Conservation (phyloP, 1,284 basidiomycete species). For the Tilletia indica region DNA sequence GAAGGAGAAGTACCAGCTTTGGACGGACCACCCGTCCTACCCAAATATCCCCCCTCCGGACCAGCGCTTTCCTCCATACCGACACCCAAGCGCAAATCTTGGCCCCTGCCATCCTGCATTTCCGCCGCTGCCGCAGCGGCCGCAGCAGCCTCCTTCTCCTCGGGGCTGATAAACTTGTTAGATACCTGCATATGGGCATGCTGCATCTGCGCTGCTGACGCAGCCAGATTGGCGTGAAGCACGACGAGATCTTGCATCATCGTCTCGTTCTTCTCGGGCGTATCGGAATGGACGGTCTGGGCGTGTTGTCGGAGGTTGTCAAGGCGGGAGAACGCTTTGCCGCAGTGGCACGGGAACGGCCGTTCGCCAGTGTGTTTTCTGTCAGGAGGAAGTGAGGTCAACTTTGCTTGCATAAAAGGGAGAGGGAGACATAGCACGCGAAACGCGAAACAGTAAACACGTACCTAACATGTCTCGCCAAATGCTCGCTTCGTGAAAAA, state of each 20-base stretch:
- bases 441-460: slow-evolving; percentile 32
- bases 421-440: background rate
- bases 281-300: slow-evolving; percentile 90
- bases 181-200: slow-evolving; percentile 42
- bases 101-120: background rate
- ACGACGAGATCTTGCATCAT: slow-evolving; percentile 87
- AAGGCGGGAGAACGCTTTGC: slow-evolving; percentile 89
- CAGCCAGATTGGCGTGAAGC: slow-evolving; percentile 74
- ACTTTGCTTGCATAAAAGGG: background rate
- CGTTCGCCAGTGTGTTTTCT: slow-evolving; percentile 97
- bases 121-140: background rate
- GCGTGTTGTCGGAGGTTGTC: slow-evolving; percentile 96
- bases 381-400: slow-evolving; percentile 27
- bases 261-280: slow-evolving; percentile 75
- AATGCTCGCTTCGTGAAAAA: slow-evolving; percentile 88
- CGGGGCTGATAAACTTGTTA: background rate
- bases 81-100: too few species aligned
- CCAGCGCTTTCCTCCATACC: too few species aligned
- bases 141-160: background rate
- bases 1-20: background rate
- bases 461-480: slow-evolving; percentile 89
- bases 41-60: background rate
- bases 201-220: slow-evolving; percentile 49
- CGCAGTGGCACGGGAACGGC: slow-evolving; percentile 87
- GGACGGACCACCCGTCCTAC: background rate